Evolutionary conservation across 78 protist species (phyloP).

Genomic region (Dictyostelium firmibasis): DNA sequence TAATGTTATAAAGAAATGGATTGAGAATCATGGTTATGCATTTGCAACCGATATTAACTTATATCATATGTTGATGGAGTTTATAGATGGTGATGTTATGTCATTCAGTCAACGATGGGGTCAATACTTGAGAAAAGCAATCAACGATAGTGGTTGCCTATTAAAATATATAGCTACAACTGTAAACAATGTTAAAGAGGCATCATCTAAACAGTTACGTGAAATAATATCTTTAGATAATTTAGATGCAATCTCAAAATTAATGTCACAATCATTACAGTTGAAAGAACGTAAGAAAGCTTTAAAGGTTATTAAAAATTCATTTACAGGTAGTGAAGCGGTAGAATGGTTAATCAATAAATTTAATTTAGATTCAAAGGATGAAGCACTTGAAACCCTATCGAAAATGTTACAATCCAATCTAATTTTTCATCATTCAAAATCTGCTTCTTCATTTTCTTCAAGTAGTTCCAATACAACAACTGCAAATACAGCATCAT

Average conservation of each 20-base stretch:
- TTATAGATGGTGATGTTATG: not conserved
- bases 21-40: slow-evolving; percentile 57
- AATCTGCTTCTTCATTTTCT: not conserved
- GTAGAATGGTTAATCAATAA: slow-evolving; percentile 32
- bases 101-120: slow-evolving; percentile 48
- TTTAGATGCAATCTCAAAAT: slow-evolving; percentile 20
- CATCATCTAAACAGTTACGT: not conserved
- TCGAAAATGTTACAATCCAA: not conserved
- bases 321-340: slow-evolving; percentile 55
- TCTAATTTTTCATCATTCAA: slow-evolving; percentile 41
- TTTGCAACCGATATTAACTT: not conserved
- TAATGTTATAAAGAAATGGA: slow-evolving; percentile 76
- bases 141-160: not conserved
- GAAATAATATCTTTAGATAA: slow-evolving; percentile 13
- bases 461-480: not conserved
- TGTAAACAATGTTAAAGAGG: not conserved
- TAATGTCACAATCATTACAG: slow-evolving; percentile 8
- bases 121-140: not conserved
- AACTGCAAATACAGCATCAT: not conserved
- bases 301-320: not conserved
- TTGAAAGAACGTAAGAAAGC: slow-evolving; percentile 60
- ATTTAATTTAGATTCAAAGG: not conserved
- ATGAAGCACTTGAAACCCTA: slow-evolving; percentile 10
- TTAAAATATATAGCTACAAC: not conserved
- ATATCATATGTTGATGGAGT: not conserved